These are phyloP conservation scores for Microbotryum intermedium DNA, from an alignment of 1,284 basidiomycete genomes.

Conservation along the genomic window DNA sequence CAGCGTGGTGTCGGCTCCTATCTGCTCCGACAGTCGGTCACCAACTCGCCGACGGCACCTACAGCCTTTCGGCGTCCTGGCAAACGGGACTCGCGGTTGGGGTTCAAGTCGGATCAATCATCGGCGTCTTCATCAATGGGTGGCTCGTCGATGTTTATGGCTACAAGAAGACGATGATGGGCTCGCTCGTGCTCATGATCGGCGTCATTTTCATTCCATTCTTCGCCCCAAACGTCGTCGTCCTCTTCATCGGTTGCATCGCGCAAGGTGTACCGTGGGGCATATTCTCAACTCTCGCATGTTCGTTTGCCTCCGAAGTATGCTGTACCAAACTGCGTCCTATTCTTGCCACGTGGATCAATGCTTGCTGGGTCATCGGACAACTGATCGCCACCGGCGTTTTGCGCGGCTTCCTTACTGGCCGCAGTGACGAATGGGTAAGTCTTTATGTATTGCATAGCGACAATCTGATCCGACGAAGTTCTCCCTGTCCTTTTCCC, in stretches of 20 bases:
- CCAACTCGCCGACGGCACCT: constrained; percentile 36
- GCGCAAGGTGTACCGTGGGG: constrained; percentile 37
- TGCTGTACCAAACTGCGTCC: constrained; percentile 44
- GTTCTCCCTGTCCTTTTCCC: too few species aligned
- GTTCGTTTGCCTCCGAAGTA: constrained; percentile 47
- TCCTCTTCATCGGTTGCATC: constrained; percentile 38
- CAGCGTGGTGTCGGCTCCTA: too few species aligned
- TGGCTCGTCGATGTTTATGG: constrained; percentile 39
- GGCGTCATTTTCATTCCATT: constrained; percentile 39
- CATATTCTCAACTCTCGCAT: constrained; percentile 43
- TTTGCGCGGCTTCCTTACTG: constrained; percentile 31
- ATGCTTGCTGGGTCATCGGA: constrained; percentile 36
- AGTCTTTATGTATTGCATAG: too few species aligned
- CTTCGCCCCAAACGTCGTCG: constrained; percentile 41
- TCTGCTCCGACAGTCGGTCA: too few species aligned
- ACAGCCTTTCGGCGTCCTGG: constrained; percentile 44
- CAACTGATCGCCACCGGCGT: constrained; percentile 43
- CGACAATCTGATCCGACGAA: too few species aligned
- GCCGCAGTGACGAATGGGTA: too few species aligned
- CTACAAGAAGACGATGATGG: constrained; percentile 35
- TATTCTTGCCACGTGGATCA: constrained; percentile 30
- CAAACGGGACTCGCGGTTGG: constrained; percentile 43
- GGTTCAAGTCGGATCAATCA: constrained; percentile 38
- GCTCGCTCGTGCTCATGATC: constrained; percentile 35
- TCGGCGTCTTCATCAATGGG: constrained; percentile 42